A percentile compares a stretch with the other conserved stretches of the same genome.
These are phyloP conservation scores for Kurtzmaniella quercitrusa DNA, from an alignment of 1,139 yeast genomes.

Conservation along the genomic window DNA sequence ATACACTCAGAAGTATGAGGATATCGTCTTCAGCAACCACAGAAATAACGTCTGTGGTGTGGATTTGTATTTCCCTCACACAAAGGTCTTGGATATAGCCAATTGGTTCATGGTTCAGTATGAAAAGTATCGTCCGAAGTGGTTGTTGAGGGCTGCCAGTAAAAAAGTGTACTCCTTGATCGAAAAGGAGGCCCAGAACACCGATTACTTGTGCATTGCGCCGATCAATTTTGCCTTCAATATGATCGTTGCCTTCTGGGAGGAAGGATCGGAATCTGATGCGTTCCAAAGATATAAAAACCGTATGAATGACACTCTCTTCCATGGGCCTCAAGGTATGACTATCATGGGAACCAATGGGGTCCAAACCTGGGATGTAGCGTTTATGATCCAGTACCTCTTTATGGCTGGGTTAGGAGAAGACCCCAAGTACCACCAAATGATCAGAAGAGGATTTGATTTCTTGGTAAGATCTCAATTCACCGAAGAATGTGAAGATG, in stretches of 20 bases:
- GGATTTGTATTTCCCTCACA: constrained; percentile 91
- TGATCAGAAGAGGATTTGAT: constrained; percentile 59
- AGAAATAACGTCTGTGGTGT: constrained; percentile 88
- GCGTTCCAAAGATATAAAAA: constrained; percentile 52
- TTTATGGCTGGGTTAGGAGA: constrained; percentile 79
- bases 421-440: constrained; percentile 57
- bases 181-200: constrained; percentile 70
- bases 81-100: constrained; percentile 57
- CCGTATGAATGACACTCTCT: constrained; percentile 72
- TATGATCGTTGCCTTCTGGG: constrained; percentile 61
- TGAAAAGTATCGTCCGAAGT: constrained; percentile 72
- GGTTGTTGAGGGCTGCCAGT: constrained; percentile 57
- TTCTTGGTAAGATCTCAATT: constrained; percentile 83
- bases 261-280: constrained; percentile 67
- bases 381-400: constrained; percentile 82
- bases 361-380: constrained; percentile 95
- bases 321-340: constrained; percentile 88
- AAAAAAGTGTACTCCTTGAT: constrained; percentile 58
- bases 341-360: constrained; percentile 97
- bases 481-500: constrained; percentile 70
- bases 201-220: constrained; percentile 83
- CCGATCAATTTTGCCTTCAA: constrained; percentile 90
- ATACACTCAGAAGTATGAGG: constrained; percentile 50
- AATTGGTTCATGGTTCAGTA: constrained; percentile 59
- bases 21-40: constrained; percentile 63